Evolutionary conservation across 2,329 filamentous ascomycete species (phyloP), one percentile per base, ranked within the genome.

Genomic region (Fusarium multiceps): DNA sequence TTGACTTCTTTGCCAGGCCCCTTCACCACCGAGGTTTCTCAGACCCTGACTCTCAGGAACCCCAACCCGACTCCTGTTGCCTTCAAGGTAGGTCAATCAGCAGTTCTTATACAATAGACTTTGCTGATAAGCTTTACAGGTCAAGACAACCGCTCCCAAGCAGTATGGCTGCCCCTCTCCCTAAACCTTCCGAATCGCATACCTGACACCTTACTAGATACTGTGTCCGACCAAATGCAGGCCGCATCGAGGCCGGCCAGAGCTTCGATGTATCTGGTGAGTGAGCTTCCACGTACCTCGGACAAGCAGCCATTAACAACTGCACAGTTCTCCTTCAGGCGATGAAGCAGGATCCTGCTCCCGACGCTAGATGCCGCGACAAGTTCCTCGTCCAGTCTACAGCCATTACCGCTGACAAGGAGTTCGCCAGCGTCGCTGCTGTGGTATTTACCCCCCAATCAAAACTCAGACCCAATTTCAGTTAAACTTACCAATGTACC

Each of bases 101-200:
- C n/a, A 21, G n/a, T n/a, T 9, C 16, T 18, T 4, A 48, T 59
- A 55, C 58, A 20, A 59, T 37, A 7, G 14, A 21, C 25, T 25
- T 53, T 66, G 54, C 68, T 77, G 34, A 75, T 58, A 45, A 45
- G n/a, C 41, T 43, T 40, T 14, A 16, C 75, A 97, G 94, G 96
- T 99, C 82, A 99, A 99, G 90, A 99, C 96, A 50, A 99, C 96
- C 69, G 96, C 96, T 51, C 96, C 96, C 34, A 98, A 98, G 84
- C 96, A 98, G 95, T 99, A 92, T 68, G 63, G 50, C 48, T 64
- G 60, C 72, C 65, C 66, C 58, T 74, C 66, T 41, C 34, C 37
- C 21, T 50, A 28, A 51, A 55, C 37, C 53, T 18, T 43, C 54
- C 59, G 54, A 59, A 42, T 57, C 59, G 61, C 55, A 69, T 67